Evolutionary conservation across 2,329 filamentous ascomycete genomes (phyloP).

Genomic region (Xylaria sp.): DNA sequence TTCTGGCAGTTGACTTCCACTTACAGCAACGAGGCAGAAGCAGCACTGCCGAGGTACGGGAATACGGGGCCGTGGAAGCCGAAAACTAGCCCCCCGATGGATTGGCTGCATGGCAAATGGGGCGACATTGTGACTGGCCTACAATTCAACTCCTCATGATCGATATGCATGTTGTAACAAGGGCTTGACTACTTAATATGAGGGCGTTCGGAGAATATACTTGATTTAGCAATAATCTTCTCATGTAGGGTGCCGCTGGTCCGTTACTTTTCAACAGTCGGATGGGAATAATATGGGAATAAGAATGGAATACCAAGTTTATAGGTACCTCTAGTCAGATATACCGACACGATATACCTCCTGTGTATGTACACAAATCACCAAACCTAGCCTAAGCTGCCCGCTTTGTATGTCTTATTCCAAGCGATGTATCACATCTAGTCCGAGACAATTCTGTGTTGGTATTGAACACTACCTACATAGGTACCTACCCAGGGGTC

Average conservation of each 20-base stretch:
- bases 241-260: background rate
- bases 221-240: background rate
- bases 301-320: too few relatives aligned
- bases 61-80: conserved; percentile 35
- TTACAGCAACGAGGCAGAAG: conserved; percentile 23
- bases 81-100: conserved; percentile 30
- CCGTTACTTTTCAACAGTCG: too few relatives aligned
- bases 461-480: too few relatives aligned
- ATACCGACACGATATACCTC: background rate
- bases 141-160: conserved; percentile 29
- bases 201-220: background rate
- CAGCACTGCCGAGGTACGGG: conserved; percentile 28
- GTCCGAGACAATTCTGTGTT: too few relatives aligned
- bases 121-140: conserved; percentile 33
- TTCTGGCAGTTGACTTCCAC: conserved; percentile 38
- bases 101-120: conserved; percentile 31
- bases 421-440: background rate
- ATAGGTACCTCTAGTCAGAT: too few relatives aligned
- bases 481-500: too few relatives aligned
- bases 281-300: too few relatives aligned
- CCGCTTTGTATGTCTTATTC: background rate
- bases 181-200: too few relatives aligned
- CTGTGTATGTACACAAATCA: too few relatives aligned
- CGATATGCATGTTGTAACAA: background rate
- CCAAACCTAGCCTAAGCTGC: background rate